Evolutionary conservation across 2,329 filamentous ascomycete genomes (phyloP), one percentile per base, ranked within the genome.

Genomic region (Endocalyx cinctus): DNA sequence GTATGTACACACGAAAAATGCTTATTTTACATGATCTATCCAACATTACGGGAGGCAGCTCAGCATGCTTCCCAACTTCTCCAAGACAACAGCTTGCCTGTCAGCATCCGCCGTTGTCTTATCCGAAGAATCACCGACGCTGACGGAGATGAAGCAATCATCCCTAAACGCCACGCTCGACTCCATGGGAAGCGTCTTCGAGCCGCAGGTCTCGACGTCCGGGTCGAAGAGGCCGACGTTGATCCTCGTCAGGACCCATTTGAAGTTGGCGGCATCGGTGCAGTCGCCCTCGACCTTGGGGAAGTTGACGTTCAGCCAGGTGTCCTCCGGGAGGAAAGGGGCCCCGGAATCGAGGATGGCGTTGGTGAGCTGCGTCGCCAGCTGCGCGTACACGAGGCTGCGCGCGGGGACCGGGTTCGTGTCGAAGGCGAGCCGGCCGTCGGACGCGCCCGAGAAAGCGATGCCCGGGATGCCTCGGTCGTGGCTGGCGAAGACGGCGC

Each of bases 281-380:
- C 82, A 85, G 32, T 56, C 53, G 0, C 53, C 64, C 5, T 60
- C 56, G 2, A 75, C 70, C 37, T 65, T 56, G 5, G 77, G 76
- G 48, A 82, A 83, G 59, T 86, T 86, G 46, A 86, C 79, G 45
- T 85, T 86, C 19, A 86, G 67, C 54, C 70, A 84, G 3, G 74
- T 66, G 28, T 70, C 66, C 0, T 62, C 47, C 0, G 82, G 80
- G 4, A 86, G 64, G 49, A 82, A 84, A 0, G 82, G 82, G 25
- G 64, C 64, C 25, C 78, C 78, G 0, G 70, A 66, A 2, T 56
- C 63, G 17, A 82, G 51, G 25, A 86, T 48, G 3, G 63, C 62
- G 31, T 72, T 59, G 6, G 77, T 79, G 5, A 86, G 50, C 17
- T 70, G 74, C 10, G 70, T 60, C 1, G 80, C 72, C 5, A 85